These are phyloP conservation scores for Magnolia officinalis DNA, from an alignment of 164 flowering plant species.

Conservation along the genomic window DNA sequence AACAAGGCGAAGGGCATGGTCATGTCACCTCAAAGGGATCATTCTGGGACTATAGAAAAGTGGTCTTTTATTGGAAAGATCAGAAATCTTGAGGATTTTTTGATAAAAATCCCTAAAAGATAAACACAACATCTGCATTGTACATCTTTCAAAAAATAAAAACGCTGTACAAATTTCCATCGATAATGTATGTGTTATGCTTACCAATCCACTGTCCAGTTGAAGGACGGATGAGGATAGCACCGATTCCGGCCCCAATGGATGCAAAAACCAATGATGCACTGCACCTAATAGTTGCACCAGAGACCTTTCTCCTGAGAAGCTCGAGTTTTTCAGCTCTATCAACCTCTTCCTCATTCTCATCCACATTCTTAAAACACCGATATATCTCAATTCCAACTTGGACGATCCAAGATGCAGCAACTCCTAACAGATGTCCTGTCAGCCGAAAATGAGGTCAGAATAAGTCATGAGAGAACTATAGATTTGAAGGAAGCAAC, in stretches of 20 bases:
- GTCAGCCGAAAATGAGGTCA: conserved; percentile 20
- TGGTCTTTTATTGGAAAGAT: too few relatives aligned
- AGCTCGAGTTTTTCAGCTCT: conserved; percentile 33
- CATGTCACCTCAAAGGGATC: too few relatives aligned
- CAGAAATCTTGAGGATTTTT: too few relatives aligned
- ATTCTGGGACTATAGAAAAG: too few relatives aligned
- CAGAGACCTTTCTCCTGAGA: conserved; percentile 49
- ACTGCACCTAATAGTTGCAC: conserved; percentile 56
- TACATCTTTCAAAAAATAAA: too few relatives aligned
- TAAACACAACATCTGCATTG: too few relatives aligned
- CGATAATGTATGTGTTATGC: conserved; percentile 3
- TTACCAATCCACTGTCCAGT: conserved; percentile 94
- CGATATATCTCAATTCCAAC: conserved; percentile 67
- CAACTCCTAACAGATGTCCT: conserved; percentile 77
- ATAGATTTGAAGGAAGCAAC: neutral
- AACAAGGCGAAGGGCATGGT: too few relatives aligned
- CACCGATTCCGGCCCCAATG: conserved; percentile 84
- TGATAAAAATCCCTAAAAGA: too few relatives aligned
- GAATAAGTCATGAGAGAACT: neutral
- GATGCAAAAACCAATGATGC: conserved; percentile 81
- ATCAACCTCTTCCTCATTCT: conserved; percentile 19
- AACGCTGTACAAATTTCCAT: too few relatives aligned
- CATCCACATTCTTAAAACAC: conserved; percentile 35
- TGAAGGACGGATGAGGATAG: conserved; percentile 70
- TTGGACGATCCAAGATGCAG: conserved; percentile 87